Conservation (phyloP, 495 filamentous ascomycete species). For the Penicillium chermesinum region DNA sequence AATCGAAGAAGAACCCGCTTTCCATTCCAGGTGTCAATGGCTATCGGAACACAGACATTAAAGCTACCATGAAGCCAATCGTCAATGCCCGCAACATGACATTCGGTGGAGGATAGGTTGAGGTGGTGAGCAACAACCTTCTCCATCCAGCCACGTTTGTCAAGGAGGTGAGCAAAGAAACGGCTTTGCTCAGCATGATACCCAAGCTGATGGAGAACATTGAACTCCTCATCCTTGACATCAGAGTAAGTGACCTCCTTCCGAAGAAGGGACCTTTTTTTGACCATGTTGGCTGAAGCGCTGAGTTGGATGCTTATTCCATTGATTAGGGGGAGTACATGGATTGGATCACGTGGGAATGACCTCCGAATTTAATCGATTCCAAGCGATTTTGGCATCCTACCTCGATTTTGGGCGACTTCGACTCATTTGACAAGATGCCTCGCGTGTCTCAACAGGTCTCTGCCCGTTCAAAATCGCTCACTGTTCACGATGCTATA, state of each 20-base stretch:
- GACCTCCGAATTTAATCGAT: too few relatives aligned
- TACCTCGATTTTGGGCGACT: too few relatives aligned
- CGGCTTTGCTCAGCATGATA: not conserved
- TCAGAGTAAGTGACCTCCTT: not conserved
- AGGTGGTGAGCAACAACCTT: slow-evolving; percentile 2
- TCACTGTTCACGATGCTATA: too few relatives aligned
- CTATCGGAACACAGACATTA: slow-evolving; percentile 36
- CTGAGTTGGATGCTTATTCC: too few relatives aligned
- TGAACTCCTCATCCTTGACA: not conserved
- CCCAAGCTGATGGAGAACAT: slow-evolving; percentile 2
- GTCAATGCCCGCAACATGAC: slow-evolving; percentile 17
- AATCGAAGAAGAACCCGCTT: slow-evolving; percentile 29
- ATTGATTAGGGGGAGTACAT: too few relatives aligned
- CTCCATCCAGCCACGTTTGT: slow-evolving; percentile 2
- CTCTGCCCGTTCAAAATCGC: too few relatives aligned
- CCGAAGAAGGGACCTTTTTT: too few relatives aligned
- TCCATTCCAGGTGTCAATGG: slow-evolving; percentile 14
- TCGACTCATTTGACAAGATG: too few relatives aligned
- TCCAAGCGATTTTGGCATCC: too few relatives aligned
- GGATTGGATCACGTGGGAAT: too few relatives aligned
- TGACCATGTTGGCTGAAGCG: too few relatives aligned
- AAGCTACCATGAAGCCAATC: slow-evolving; percentile 39
- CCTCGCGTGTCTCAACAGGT: too few relatives aligned
- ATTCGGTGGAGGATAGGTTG: not conserved
- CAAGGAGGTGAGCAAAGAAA: slow-evolving; percentile 1